Conservation (phyloP, 2,329 filamentous ascomycete genomes). For the Sporothrix variecibatus region DNA sequence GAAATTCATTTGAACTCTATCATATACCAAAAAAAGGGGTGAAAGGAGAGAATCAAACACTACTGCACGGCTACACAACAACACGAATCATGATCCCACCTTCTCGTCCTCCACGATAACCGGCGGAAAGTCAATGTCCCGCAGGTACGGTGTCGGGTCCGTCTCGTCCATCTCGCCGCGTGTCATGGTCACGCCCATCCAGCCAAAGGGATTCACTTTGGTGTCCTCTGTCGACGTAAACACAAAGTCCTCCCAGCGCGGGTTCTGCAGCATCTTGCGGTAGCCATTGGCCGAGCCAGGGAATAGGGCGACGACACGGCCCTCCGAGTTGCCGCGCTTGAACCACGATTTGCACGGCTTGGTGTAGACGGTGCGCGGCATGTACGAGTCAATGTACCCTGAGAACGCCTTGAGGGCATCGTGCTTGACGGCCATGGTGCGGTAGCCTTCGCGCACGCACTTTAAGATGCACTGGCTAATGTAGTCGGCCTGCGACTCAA, state of each 20-base stretch:
- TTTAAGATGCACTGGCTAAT: constrained; percentile 19
- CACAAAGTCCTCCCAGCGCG: constrained; percentile 26
- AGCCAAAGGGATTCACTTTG: constrained; percentile 11
- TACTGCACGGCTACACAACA: not conserved
- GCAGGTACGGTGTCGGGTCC: constrained; percentile 18
- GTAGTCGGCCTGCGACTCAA: constrained; percentile 23
- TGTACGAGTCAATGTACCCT: constrained; percentile 22
- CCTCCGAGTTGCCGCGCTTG: constrained; percentile 15
- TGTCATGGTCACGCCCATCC: constrained; percentile 21
- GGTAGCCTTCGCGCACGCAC: constrained; percentile 18
- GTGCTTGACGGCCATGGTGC: constrained; percentile 22
- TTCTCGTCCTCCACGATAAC: not conserved
- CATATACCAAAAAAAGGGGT: not conserved
- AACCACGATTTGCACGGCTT: constrained; percentile 24
- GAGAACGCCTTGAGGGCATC: constrained; percentile 3
- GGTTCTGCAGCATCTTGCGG: constrained; percentile 21
- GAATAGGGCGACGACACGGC: constrained; percentile 19
- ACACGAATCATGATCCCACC: not conserved
- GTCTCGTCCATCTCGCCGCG: constrained; percentile 18
- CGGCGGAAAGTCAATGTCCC: constrained; percentile 19
- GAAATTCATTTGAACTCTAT: not conserved
- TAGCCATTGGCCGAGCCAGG: constrained; percentile 20
- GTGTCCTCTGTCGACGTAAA: not conserved
- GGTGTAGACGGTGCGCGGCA: constrained; percentile 23
- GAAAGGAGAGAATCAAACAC: not conserved